Evolutionary conservation across 331 rosid genomes (phyloP).

Genomic region (Quercus lobata): DNA sequence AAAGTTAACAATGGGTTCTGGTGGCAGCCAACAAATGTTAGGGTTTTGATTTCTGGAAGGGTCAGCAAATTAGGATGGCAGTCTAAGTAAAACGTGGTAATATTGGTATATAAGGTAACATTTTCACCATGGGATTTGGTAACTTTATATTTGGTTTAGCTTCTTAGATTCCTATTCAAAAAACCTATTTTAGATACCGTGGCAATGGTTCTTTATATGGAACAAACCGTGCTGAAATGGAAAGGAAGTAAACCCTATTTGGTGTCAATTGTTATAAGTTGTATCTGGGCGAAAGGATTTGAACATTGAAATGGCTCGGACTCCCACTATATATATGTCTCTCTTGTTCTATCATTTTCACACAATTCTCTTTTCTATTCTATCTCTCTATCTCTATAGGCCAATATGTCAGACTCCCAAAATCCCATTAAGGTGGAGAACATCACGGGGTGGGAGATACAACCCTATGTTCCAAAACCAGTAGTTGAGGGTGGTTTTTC

Average conservation of each 20-base stretch:
- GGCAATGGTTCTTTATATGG: not conserved
- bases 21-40: not conserved
- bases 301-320: not conserved
- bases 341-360: not conserved
- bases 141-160: not conserved
- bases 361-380: not conserved
- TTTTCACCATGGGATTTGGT: not conserved
- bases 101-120: not conserved
- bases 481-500: not conserved
- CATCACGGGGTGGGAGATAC: not conserved
- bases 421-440: not conserved
- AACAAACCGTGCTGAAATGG: not conserved
- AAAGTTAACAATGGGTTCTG: not conserved
- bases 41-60: not conserved
- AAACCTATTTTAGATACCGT: not conserved
- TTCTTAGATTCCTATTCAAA: not conserved
- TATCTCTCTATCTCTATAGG: not conserved
- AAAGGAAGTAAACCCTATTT: not conserved
- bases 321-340: not conserved
- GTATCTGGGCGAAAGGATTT: not conserved
- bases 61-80: not conserved
- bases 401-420: not conserved
- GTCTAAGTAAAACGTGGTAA: not conserved
- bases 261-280: not conserved
- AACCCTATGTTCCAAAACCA: not conserved